These are phyloP conservation scores for Heritiera fomes DNA, from an alignment of 345 rosid species.

Conservation along the genomic window DNA sequence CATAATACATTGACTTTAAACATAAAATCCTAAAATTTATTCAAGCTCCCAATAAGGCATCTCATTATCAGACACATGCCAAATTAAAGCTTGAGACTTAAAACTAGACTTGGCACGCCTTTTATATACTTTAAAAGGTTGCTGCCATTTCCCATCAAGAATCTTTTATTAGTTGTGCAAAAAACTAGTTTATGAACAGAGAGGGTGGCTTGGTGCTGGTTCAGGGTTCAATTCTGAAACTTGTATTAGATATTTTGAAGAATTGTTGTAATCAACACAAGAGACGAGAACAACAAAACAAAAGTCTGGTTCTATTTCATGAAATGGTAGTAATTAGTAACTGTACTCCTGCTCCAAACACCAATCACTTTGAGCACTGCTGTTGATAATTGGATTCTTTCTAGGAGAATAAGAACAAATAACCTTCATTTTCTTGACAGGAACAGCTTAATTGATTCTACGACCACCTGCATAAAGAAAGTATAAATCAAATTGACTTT, in stretches of 20 bases:
- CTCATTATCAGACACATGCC: too few relatives aligned
- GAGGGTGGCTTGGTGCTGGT: not conserved
- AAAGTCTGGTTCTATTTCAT: not conserved
- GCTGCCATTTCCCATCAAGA: too few relatives aligned
- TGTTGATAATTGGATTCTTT: slow-evolving; percentile 1
- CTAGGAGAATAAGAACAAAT: not conserved
- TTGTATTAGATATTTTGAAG: not conserved
- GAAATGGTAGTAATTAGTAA: not conserved
- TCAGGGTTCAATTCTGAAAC: not conserved
- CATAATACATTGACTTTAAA: too few relatives aligned
- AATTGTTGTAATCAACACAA: not conserved
- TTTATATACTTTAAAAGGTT: too few relatives aligned
- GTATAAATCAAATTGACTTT: not conserved
- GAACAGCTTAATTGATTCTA: slow-evolving; percentile 66
- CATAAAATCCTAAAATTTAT: too few relatives aligned
- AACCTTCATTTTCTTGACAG: slow-evolving; percentile 44
- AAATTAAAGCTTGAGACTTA: too few relatives aligned
- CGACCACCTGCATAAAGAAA: slow-evolving; percentile 52
- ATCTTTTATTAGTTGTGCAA: not conserved
- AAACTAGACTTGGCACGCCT: too few relatives aligned
- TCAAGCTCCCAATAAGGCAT: too few relatives aligned
- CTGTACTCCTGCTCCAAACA: not conserved
- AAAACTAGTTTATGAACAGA: not conserved
- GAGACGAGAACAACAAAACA: not conserved
- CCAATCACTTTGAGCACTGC: not conserved